Evolutionary conservation across 1,284 basidiomycete genomes (phyloP).

Genomic region (Ustilago tritici): DNA sequence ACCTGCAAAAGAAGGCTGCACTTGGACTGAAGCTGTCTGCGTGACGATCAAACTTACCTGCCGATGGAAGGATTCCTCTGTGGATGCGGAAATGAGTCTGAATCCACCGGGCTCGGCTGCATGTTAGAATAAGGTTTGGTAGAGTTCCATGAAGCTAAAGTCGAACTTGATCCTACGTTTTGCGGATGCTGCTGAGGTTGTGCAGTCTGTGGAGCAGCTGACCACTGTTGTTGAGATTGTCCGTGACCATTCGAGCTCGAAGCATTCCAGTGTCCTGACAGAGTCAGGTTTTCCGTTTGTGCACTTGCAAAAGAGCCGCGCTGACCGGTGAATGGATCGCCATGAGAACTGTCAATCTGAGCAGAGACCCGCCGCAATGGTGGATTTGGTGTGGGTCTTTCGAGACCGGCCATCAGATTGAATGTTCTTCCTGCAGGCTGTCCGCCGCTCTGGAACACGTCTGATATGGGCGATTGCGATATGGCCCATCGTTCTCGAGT

Average conservation of each 20-base stretch:
- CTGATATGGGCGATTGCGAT: conserved; percentile 44
- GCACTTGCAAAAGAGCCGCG: background rate
- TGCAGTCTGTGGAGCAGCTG: conserved; percentile 3
- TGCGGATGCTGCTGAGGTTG: background rate
- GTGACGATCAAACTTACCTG: conserved; percentile 18
- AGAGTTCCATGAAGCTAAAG: conserved; percentile 25
- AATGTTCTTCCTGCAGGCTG: conserved; percentile 27
- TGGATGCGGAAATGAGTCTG: conserved; percentile 2
- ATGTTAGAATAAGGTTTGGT: conserved; percentile 26
- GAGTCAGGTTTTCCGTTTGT: background rate
- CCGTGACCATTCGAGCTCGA: conserved; percentile 3
- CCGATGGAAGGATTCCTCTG: conserved; percentile 11
- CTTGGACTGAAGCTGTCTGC: too few species aligned
- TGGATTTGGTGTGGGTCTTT: conserved; percentile 30
- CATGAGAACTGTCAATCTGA: conserved; percentile 8
- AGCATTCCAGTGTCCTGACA: background rate
- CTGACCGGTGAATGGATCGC: background rate
- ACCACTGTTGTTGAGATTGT: conserved; percentile 16
- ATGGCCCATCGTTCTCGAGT: conserved; percentile 35
- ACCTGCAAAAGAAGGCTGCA: background rate
- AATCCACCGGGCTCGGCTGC: conserved; percentile 13
- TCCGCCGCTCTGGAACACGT: conserved; percentile 31
- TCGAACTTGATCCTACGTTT: conserved; percentile 1
- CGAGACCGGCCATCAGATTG: conserved; percentile 43
- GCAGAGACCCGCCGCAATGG: conserved; percentile 18